Base-by-base conservation (phyloP, 2,329 filamentous ascomycete genomes). In the Ascochyta pisi region DNA sequence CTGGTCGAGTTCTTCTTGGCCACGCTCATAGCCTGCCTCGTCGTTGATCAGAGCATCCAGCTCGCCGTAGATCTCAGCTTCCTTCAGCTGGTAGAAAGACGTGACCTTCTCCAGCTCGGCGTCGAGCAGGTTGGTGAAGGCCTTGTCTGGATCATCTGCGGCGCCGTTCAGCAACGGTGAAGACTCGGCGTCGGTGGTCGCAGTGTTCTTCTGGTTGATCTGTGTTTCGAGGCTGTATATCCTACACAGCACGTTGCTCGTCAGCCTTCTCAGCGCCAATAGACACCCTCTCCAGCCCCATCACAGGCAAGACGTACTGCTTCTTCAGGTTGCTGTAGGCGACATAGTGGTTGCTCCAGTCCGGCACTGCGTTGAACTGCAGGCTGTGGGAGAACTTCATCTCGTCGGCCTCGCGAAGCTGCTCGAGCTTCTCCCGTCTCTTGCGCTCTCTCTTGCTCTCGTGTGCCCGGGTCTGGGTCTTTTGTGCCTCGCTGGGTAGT, bases 321-420 rank as follows among this genome's bases (percentile, higher is more conserved):
- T 99, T 99, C 83, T 99, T 99, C 68, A 99, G 85, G 73, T 97
- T 98, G 80, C 93, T 97, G 79, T 99, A 99, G 58, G 93, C 91
- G 73, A 99, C 96, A 78, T 99, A 99, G 78, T 98, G 88, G 70
- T 89, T 93, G 81, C 92, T 97, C 95, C 95, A 99, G 79, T 99
- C 95, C n/a, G 95, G 95, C 68, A 99, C 95, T 62, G 95, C 93
- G 81, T 99, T 99, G 81, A 99, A 99, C 82, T 99, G 95, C 68
- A 99, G 89, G 79, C 94, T 98, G 77, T 99, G 95, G 16, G 94
- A 98, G 83, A 99, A 99, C 88, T 98, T 98, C 95, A 99, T 99
- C 73, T 92, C 91, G 86, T 90, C 88, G 64, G 83, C 85, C 67
- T 88, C 82, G 67, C 90, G 85, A 69, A 93, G 87, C 83, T 85